Base-by-base conservation (phyloP, 1,284 basidiomycete species). In the Amylostereum areolatum region DNA sequence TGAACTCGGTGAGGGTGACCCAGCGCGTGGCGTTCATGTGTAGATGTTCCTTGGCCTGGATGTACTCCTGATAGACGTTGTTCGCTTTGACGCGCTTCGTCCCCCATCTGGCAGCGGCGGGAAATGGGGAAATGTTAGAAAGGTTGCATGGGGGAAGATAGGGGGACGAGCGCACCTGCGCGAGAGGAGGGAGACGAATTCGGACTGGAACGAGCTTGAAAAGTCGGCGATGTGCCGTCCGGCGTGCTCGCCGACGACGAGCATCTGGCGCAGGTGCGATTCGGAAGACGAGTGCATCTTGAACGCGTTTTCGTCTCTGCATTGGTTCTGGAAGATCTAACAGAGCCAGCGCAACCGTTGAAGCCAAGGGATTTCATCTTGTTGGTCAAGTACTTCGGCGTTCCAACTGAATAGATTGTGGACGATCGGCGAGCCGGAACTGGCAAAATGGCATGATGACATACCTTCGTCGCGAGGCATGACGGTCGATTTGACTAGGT, bases 1-100 rank as follows among this genome's bases (percentile, higher is more conserved):
- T 77, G 60, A 99, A 99, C 62, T 97, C 96, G 9, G 90, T 90
- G 52, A 99, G 77, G 8, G 96, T 97, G 27, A 97, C 91, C 95
- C 97, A 99, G 53, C 92, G 83, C 8, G 97, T 99, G 4, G 95
- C 76, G 69, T 99, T 99, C 97, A 99, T 99, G 72, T 99, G 97
- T 27, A 95, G 74, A 67, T 99, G 97, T 46, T 79, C 68, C 68
- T 96, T 95, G 70, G 98, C 96, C 52, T 91, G 81, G 58, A 99
- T 99, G 70, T 92, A 95, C 67, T 99, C 97, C 69, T 99, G 95
- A 64, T 99, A 99, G 12, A 99, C 96, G 46, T 84, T 85, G 65
- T 99, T 99, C 35, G 93, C 93, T 55, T 85, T 81, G 28, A 97
- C 92, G 45, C 94, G 89, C 65, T 96, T 94, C 1, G 94, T 97